phyloP scores from a whole-genome alignment of 768 basidiomycete genomes.

The Amanita inopinata region DNA sequence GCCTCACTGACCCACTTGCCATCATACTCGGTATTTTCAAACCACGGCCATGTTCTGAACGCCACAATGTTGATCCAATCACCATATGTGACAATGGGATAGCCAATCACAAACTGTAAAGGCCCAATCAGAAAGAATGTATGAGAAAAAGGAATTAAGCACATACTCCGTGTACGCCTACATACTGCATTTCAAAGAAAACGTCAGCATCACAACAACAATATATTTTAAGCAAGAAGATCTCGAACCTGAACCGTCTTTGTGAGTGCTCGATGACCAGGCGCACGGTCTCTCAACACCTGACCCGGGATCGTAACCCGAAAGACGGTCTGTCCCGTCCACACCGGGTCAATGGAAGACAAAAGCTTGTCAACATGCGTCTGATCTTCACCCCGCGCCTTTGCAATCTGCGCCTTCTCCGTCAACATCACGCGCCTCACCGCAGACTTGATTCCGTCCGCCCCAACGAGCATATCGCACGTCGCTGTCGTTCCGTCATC shows the following conservation, averaged over 20 bases:
- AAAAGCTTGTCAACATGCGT: neutral
- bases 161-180: slow-evolving; percentile 21
- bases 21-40: slow-evolving; percentile 5
- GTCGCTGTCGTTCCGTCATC: slow-evolving; percentile 16
- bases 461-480: slow-evolving; percentile 29
- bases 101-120: slow-evolving; percentile 36
- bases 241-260: slow-evolving; percentile 17
- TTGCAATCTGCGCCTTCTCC: neutral
- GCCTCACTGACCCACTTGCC: neutral
- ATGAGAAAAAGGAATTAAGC: neutral
- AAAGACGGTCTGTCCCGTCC: slow-evolving; percentile 29
- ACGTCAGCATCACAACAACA: neutral
- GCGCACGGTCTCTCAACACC: slow-evolving; percentile 15
- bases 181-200: slow-evolving; percentile 17
- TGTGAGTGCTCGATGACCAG: slow-evolving; percentile 17
- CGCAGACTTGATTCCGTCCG: slow-evolving; percentile 28
- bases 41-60: slow-evolving; percentile 16
- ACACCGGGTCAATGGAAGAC: slow-evolving; percentile 23
- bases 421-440: slow-evolving; percentile 9
- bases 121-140: neutral
- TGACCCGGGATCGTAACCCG: slow-evolving; percentile 24
- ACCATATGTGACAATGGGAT: slow-evolving; percentile 44
- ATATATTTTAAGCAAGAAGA: neutral
- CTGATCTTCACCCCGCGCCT: too few relatives aligned
- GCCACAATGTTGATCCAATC: slow-evolving; percentile 40